Evolutionary conservation across 805 yeast genomes (phyloP), one percentile per base, ranked within the genome.

Genomic region (Barnettozyma sucrosica): DNA sequence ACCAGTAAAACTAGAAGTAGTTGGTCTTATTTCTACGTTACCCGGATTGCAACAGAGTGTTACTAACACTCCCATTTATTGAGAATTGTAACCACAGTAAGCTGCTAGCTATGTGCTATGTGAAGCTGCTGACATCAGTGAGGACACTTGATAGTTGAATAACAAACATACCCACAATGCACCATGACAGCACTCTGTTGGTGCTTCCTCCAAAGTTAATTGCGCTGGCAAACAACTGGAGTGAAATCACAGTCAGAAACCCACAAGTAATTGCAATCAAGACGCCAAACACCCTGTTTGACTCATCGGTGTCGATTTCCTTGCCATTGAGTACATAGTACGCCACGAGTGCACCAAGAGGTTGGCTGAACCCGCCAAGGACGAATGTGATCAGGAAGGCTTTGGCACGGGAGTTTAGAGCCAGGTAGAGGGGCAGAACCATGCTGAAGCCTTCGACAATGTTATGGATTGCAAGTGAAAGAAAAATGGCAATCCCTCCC

Each of bases 401-500:
- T 53, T 77, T 74, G 24, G 66, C 56, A 40, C 87, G 70, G 1
- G 79, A 74, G 38, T 77, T 70, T 52, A 92, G 71, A 8, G 95
- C 88, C 44, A 90, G 77, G 61, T 84, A 93, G 28, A 92, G 70
- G 0, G 98, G 98, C 41, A 90, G 71, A 13, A 96, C 88, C 86
- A 92, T 90, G 14, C 93, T 80, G 62, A 93, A 89, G 0, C 98
- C 99, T 64, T 92, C 99, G 20, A 90, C 83, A 55, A 89, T 83
- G 64, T 93, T 93, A 67, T 92, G 99, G 25, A 93, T 78, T 11
- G 89, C 79, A 60, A 92, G 72, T 42, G 97, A 89, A 19, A 90
- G 63, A 59, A 93, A 90, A 11, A 92, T 88, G 14, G 88, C 75
- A 19, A 89, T 56, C 0, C 98, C 97, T 24, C 89, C 66, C 49